These are phyloP conservation scores for Caryocar brasiliense DNA, from an alignment of 441 rosid species.

Conservation along the genomic window DNA sequence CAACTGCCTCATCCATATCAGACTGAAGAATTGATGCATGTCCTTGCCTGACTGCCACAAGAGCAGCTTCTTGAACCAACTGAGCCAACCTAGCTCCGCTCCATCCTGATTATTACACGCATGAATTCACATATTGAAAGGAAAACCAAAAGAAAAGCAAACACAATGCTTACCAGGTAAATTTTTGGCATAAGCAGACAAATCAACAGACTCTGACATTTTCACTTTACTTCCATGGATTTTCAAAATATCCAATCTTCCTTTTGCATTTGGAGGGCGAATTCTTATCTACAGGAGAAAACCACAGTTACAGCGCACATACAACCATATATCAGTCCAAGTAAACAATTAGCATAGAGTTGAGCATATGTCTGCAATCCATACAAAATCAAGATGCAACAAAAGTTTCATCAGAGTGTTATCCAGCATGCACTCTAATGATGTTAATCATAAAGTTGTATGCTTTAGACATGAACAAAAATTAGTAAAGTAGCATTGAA, in stretches of 20 bases:
- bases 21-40: conserved; percentile 63
- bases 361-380: no score
- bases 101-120: conserved; percentile 56
- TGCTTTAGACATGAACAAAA: no score
- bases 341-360: background rate
- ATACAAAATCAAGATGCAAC: no score
- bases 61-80: conserved; percentile 89
- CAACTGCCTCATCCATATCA: conserved; percentile 89
- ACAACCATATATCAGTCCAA: background rate
- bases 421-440: no score
- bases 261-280: conserved; percentile 90
- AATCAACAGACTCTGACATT: conserved; percentile 80
- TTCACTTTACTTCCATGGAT: conserved; percentile 86
- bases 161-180: conserved; percentile 58
- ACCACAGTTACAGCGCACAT: background rate
- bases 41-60: conserved; percentile 81
- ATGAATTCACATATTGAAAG: conserved; percentile 3
- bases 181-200: conserved; percentile 69
- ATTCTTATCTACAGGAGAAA: conserved; percentile 56
- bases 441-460: no score
- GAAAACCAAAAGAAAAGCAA: background rate
- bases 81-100: conserved; percentile 86
- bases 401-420: no score
- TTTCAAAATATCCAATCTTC: conserved; percentile 69
- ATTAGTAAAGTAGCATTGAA: no score